Percentiles rank a stretch among this genome's conserved stretches.
These are phyloP conservation scores for Fusarium papillatum DNA, from an alignment of 2,329 filamentous ascomycete species.

Conservation along the genomic window DNA sequence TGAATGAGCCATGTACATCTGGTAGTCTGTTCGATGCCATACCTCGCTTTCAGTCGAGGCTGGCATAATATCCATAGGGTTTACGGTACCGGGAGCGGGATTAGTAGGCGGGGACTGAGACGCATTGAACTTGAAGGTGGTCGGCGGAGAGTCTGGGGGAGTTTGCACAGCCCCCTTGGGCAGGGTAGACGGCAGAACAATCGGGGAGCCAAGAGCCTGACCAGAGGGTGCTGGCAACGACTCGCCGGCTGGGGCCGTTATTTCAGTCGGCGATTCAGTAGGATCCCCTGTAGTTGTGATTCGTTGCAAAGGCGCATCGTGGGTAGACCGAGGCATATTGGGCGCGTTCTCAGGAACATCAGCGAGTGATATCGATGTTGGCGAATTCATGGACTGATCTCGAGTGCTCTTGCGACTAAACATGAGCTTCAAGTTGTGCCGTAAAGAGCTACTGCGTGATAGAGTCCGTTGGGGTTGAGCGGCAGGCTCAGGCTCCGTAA, in stretches of 20 bases:
- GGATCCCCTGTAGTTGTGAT: conserved; percentile 40
- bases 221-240: conserved; percentile 26
- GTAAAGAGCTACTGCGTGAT: conserved; percentile 52
- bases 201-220: conserved; percentile 40
- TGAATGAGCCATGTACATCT: conserved; percentile 48
- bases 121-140: conserved; percentile 37
- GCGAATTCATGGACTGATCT: conserved; percentile 47
- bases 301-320: conserved; percentile 38
- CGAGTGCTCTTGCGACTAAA: conserved; percentile 51
- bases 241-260: conserved; percentile 35
- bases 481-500: conserved; percentile 41
- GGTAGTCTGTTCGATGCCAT: conserved; percentile 53
- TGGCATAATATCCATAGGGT: conserved; percentile 68
- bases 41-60: conserved; percentile 54
- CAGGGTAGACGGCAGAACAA: conserved; percentile 29
- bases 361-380: conserved; percentile 36
- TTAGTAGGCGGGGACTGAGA: conserved; percentile 48
- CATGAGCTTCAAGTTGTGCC: conserved; percentile 51
- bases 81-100: conserved; percentile 62
- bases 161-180: conserved; percentile 37
- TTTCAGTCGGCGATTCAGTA: conserved; percentile 49
- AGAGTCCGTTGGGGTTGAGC: conserved; percentile 43
- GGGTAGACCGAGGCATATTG: conserved; percentile 8
- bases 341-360: conserved; percentile 28
- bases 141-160: conserved; percentile 44